These are phyloP conservation scores for Fraxinus excelsior DNA, from an alignment of 257 asterid genomes.

Conservation along the genomic window DNA sequence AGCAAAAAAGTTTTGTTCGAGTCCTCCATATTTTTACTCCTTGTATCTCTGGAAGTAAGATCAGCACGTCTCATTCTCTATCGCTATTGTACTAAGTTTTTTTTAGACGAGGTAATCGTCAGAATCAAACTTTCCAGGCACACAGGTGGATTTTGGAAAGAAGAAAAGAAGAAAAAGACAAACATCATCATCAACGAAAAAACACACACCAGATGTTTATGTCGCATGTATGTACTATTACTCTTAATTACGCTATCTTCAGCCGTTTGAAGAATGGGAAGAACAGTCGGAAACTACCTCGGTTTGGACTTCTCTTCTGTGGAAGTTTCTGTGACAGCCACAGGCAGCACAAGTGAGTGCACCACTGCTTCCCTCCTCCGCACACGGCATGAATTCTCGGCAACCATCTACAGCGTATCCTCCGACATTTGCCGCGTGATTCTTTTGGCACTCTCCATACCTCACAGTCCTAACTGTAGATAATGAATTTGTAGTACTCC, in stretches of 20 bases:
- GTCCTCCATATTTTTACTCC: neutral
- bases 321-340: constrained; percentile 87
- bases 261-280: constrained; percentile 2
- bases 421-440: constrained; percentile 80
- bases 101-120: neutral
- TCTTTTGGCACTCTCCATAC: constrained; percentile 83
- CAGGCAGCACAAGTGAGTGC: constrained; percentile 86
- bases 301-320: constrained; percentile 53
- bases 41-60: neutral
- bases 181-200: neutral
- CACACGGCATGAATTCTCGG: constrained; percentile 82
- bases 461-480: constrained; percentile 39
- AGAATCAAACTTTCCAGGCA: neutral
- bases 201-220: neutral
- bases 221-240: neutral
- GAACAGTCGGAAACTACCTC: constrained; percentile 46
- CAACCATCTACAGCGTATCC: constrained; percentile 93
- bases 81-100: neutral
- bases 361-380: constrained; percentile 42
- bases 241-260: neutral
- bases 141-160: neutral
- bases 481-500: constrained; percentile 36
- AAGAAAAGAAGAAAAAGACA: neutral
- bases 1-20: neutral
- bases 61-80: neutral